phyloP scores from a whole-genome alignment of 106 monocot species.

The Phalaenopsis aphrodite region DNA sequence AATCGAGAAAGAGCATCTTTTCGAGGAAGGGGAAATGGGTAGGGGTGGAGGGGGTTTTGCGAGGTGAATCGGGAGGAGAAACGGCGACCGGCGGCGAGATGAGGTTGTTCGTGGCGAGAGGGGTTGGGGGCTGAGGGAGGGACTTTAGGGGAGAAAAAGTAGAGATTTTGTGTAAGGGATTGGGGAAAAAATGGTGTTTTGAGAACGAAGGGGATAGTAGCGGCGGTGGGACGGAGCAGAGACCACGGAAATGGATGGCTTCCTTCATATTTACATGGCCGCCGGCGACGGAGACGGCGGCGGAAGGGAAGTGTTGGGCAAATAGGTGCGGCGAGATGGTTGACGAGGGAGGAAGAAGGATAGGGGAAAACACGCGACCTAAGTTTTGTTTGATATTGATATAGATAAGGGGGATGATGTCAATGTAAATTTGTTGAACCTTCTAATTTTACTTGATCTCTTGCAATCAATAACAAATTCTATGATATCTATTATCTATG shows the following conservation, averaged over 20 bases:
- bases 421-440: too few species aligned
- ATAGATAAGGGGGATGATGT: too few species aligned
- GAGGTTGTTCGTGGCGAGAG: slow-evolving; percentile 1
- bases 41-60: neutral
- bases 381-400: too few species aligned
- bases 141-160: slow-evolving; percentile 16
- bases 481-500: too few species aligned
- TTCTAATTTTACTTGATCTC: too few species aligned
- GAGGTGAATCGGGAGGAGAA: slow-evolving; percentile 15
- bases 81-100: slow-evolving; percentile 9
- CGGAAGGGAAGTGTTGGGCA: neutral
- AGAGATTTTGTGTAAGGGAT: slow-evolving; percentile 5
- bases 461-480: too few species aligned
- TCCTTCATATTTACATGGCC: slow-evolving; percentile 16
- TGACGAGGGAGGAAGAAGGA: too few species aligned
- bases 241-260: slow-evolving; percentile 4
- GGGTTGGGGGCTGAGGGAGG: neutral
- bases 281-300: neutral
- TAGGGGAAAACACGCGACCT: too few species aligned
- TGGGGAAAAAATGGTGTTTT: neutral
- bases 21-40: slow-evolving; percentile 27
- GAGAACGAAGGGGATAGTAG: neutral
- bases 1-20: slow-evolving; percentile 57
- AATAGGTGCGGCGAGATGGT: too few species aligned
- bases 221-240: neutral